These are phyloP conservation scores for Xylariaceae sp. DNA, from an alignment of 2,329 filamentous ascomycete species.

Conservation along the genomic window DNA sequence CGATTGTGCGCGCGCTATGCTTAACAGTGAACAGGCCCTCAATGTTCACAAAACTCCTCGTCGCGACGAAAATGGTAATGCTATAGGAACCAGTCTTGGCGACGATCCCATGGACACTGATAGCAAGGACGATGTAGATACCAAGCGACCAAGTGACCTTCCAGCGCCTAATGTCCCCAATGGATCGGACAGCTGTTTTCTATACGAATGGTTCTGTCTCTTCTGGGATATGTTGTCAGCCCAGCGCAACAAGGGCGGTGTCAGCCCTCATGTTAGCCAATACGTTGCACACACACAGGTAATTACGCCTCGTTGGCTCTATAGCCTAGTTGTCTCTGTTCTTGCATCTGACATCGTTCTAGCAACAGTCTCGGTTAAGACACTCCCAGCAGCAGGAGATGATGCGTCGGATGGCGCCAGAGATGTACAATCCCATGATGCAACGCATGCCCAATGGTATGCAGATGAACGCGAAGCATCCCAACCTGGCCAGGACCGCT, in stretches of 20 bases:
- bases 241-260: slow-evolving; percentile 62
- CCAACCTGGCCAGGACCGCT: slow-evolving; percentile 64
- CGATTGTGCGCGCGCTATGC: slow-evolving; percentile 72
- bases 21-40: slow-evolving; percentile 60
- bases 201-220: slow-evolving; percentile 96
- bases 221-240: slow-evolving; percentile 96
- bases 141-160: slow-evolving; percentile 72
- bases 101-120: slow-evolving; percentile 80
- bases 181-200: slow-evolving; percentile 68
- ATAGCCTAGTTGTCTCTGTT: slow-evolving; percentile 11
- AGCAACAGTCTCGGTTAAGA: slow-evolving; percentile 65
- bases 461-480: slow-evolving; percentile 53
- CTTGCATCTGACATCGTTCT: slow-evolving; percentile 23
- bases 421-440: slow-evolving; percentile 61
- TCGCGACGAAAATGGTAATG: slow-evolving; percentile 61
- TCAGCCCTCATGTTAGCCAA: slow-evolving; percentile 59
- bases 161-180: slow-evolving; percentile 66
- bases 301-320: slow-evolving; percentile 31
- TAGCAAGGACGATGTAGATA: slow-evolving; percentile 67
- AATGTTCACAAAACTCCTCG: slow-evolving; percentile 64
- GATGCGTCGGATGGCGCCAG: slow-evolving; percentile 64
- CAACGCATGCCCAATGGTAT: slow-evolving; percentile 58
- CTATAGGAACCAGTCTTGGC: slow-evolving; percentile 61
- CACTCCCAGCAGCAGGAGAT: slow-evolving; percentile 74
- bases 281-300: slow-evolving; percentile 84